Percentiles rank a stretch among this genome's conserved stretches.
Evolutionary conservation across 2,329 filamentous ascomycete genomes (phyloP).

Genomic region (Alternaria infectoria): DNA sequence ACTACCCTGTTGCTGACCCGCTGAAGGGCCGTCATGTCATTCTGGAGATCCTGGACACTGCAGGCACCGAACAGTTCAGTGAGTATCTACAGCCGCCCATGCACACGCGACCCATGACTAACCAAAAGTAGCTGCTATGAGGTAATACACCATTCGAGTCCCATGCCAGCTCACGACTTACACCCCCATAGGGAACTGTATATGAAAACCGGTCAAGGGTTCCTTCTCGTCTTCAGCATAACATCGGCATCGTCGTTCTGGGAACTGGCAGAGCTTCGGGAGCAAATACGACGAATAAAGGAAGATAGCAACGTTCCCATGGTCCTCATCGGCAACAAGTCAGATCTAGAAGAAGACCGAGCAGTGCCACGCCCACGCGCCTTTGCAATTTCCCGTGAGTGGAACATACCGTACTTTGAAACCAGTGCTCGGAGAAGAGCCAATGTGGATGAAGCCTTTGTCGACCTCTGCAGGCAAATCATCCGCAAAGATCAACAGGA

Average conservation of each 20-base stretch:
- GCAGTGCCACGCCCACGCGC: conserved; percentile 78
- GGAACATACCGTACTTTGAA: conserved; percentile 91
- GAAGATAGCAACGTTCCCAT: conserved; percentile 84
- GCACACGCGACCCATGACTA: conserved; percentile 13
- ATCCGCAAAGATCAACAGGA: conserved; percentile 71
- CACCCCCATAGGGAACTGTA: conserved; percentile 51
- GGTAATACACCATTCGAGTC: conserved; percentile 29
- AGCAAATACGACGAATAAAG: conserved; percentile 91
- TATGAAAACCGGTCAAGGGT: conserved; percentile 93
- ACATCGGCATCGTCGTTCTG: conserved; percentile 82
- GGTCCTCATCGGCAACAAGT: conserved; percentile 92
- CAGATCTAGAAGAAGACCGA: conserved; percentile 85
- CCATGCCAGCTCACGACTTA: conserved; percentile 20
- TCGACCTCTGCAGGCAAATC: conserved; percentile 84
- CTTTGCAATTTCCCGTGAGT: conserved; percentile 83
- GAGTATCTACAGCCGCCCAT: conserved; percentile 48
- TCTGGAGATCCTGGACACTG: conserved; percentile 89
- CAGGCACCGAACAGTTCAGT: conserved; percentile 93
- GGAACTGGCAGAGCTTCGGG: conserved; percentile 79
- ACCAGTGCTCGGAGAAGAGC: conserved; percentile 81
- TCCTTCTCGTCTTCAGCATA: conserved; percentile 90
- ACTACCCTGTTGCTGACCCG: conserved; percentile 16
- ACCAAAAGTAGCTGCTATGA: conserved; percentile 41
- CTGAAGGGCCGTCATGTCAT: conserved; percentile 82
- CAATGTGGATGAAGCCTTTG: conserved; percentile 90